Percentiles rank a stretch among this genome's conserved stretches.
Conservation (phyloP, 257 asterid species). For the Capsicum pubescens region DNA sequence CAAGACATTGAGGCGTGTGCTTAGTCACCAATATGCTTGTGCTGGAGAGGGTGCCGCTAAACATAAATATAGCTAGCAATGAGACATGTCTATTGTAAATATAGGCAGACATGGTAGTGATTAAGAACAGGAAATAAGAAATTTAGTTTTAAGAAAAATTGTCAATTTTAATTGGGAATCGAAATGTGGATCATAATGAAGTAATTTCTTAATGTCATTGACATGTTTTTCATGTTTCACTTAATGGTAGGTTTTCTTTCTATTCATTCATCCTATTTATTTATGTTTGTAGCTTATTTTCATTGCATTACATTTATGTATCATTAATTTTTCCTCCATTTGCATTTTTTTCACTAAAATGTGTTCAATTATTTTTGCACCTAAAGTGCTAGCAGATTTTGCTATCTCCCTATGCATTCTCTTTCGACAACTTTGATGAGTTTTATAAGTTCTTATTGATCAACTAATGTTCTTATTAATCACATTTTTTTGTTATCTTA, state of each 20-base stretch:
- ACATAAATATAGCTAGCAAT: background rate
- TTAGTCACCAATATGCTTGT: background rate
- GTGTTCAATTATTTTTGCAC: background rate
- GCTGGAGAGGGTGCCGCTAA: background rate
- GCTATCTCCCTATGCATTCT: background rate
- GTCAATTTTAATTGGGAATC: background rate
- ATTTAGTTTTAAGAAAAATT: constrained; percentile 12
- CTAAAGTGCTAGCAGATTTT: background rate
- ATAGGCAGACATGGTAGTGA: constrained; percentile 15
- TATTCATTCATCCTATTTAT: background rate
- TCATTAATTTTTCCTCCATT: background rate
- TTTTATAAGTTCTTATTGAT: background rate
- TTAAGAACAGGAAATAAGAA: background rate
- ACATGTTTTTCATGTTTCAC: background rate
- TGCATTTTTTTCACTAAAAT: background rate
- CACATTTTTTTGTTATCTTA: background rate
- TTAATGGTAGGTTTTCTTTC: background rate
- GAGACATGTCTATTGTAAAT: background rate
- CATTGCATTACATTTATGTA: background rate
- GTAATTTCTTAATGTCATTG: constrained; percentile 6
- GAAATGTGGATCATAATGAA: background rate
- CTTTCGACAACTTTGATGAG: background rate
- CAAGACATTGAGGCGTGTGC: background rate
- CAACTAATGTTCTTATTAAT: background rate
- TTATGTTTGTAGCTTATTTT: constrained; percentile 4